Evolutionary conservation across 805 yeast genomes (phyloP).

Genomic region (Saccharomycopsis oosterbeekiorum): DNA sequence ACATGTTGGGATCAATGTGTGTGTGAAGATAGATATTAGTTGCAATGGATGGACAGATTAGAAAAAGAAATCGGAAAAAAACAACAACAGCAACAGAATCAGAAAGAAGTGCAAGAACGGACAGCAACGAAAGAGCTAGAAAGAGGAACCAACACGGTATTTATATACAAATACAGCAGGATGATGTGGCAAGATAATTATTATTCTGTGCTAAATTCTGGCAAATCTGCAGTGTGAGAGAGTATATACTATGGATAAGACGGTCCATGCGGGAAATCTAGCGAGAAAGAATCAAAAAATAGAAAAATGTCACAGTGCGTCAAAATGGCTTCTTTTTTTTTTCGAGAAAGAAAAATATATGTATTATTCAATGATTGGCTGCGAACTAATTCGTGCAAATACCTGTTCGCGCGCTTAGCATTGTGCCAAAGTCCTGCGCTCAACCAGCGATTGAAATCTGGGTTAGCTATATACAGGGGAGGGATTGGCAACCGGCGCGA

Average conservation of each 20-base stretch:
- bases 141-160: neutral
- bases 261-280: slow-evolving; percentile 1
- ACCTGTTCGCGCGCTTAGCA: no score
- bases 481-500: no score
- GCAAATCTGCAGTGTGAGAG: neutral
- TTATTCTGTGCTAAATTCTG: neutral
- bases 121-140: neutral
- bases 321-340: no score
- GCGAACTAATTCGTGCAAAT: neutral
- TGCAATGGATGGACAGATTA: neutral
- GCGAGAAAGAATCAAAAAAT: neutral
- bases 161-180: neutral
- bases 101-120: neutral
- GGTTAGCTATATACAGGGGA: no score
- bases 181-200: neutral
- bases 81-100: neutral
- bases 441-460: no score
- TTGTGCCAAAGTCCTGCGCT: no score
- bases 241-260: neutral
- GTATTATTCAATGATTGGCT: neutral
- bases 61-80: neutral
- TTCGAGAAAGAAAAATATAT: no score
- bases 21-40: neutral
- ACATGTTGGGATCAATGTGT: slow-evolving; percentile 1
- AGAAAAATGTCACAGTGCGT: neutral